These are phyloP conservation scores for Solanum raphanifolium DNA, from an alignment of 257 asterid species.

Conservation along the genomic window DNA sequence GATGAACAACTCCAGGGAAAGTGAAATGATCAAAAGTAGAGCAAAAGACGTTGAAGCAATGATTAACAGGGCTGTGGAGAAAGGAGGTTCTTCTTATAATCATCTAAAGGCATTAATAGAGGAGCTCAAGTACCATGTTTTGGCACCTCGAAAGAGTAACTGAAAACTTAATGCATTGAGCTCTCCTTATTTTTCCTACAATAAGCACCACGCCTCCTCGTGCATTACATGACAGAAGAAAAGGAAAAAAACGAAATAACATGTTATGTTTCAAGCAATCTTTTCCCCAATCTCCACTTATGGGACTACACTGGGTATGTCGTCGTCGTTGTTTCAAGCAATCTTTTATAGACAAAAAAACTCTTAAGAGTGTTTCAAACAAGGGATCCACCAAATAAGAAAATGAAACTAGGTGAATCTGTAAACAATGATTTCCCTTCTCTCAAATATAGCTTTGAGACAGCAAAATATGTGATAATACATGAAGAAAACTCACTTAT, in stretches of 20 bases:
- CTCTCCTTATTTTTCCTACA: no score
- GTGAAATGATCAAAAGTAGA: conserved; percentile 2
- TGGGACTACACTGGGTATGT: neutral
- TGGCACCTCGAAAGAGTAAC: neutral
- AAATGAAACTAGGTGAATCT: no score
- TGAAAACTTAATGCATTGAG: no score
- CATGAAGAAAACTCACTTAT: no score
- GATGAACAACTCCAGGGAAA: neutral
- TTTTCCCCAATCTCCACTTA: neutral
- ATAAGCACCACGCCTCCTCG: neutral
- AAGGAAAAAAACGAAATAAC: neutral
- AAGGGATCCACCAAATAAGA: no score
- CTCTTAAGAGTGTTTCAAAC: no score
- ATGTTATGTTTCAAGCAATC: neutral
- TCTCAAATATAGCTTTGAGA: no score
- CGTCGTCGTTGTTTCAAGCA: neutral
- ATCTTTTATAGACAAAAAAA: no score
- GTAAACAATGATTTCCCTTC: no score
- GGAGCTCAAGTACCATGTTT: conserved; percentile 3
- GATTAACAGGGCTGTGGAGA: conserved; percentile 1
- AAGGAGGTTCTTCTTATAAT: conserved; percentile 16
- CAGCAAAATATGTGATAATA: no score
- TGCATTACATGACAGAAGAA: neutral
- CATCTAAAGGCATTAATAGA: conserved; percentile 1
- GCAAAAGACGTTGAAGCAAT: neutral